Base-by-base conservation (phyloP, 148 eudicot species). In the Pouteria glomerata region DNA sequence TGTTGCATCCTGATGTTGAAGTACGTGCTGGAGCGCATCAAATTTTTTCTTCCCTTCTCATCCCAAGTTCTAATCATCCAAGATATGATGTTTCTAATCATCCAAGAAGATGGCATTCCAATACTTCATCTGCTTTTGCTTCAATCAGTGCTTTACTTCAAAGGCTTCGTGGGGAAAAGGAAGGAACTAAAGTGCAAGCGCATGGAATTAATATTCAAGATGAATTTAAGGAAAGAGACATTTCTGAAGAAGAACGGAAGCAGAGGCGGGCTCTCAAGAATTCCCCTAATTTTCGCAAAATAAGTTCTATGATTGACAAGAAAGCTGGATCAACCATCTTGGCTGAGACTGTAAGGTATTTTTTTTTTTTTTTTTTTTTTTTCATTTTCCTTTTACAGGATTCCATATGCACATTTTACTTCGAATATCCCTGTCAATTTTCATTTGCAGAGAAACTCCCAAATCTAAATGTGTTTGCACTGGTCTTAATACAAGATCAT, bases 1-100 rank as follows among this genome's bases (percentile, higher is more conserved):
- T 90, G 96, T 68, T 92, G 68, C 96, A 95, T 80, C 76, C 90
- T 5, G 96, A 89, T 76, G 80, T 84, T 55, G 99, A 95, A 81
- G 80, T 90, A 41, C 99, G 99, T 56, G 72, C 85, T 47, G 86
- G 92, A 59, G 94, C 87, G 33, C 99, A 95, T 82, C 91, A 88
- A 26, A 84, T 95, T 71, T 90, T 88, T 71, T 83, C 88, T 71
- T 79, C 84, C 74, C 87, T 95, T 68, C 82, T 91, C 29, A 78
- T 81, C 61, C 93, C 91, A 39, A 85, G 77, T 70, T 82, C 93
- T 23, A 75, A 79, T 68, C 73, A 83, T 74, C 53, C 76, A 39
- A 74, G 69, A 59, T 83, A 66, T 61, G 85, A 82, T 48, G 71
- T 60, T 72, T 61, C 69, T 41, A 75, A 73, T 65, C 83, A 81